Base-by-base conservation (phyloP, 805 yeast species). In the Wickerhamomyces sydowiorum region DNA sequence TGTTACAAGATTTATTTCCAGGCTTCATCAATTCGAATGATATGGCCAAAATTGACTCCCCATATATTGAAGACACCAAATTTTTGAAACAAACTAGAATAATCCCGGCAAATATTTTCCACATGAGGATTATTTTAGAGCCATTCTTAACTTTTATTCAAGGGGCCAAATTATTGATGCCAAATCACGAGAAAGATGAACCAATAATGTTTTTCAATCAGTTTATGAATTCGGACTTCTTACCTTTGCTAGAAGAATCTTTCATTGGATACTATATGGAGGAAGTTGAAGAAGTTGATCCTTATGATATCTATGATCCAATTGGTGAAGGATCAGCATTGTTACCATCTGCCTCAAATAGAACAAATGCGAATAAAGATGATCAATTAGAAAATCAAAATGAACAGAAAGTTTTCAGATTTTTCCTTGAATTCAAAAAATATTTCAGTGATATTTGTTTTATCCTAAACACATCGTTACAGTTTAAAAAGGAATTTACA, bases 51-150 rank as follows among this genome's bases (percentile, higher is more conserved):
- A 48, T 69, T 47, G 62, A 66, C 30, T 62, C 70, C 1, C 68
- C 73, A 6, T 85, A 76, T 51, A 75, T 86, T 35, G 79, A 80
- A 34, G 78, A 71, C 46, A 87, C 80, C 48, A 66, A 75, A 3
- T 72, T 71, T 45, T 69, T 78, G 19, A 73, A 75, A 50, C 81
- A 82, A 40, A 80, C 82, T 46, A 72, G 80, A 4, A 61, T 87
- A 30, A 84, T 86, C 2, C 78, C 80, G 1, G 79, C 87, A 2
- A 80, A 79, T 53, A 73, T 88, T 14, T 80, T 84, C 61, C 87
- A 89, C 53, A 86, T 90, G 82, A 73, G 90, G 49, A 73, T 85
- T 5, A 73, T 89, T 14, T 61, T 87, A 38, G 96, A 85, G 43
- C 81, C 86, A 30, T 78, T 87, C 30, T 69, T 87, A 37, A 64